Percentiles rank a stretch among this genome's conserved stretches.
phyloP scores from a whole-genome alignment of 2,329 filamentous ascomycete genomes.

The Mycosphaerella sp. region DNA sequence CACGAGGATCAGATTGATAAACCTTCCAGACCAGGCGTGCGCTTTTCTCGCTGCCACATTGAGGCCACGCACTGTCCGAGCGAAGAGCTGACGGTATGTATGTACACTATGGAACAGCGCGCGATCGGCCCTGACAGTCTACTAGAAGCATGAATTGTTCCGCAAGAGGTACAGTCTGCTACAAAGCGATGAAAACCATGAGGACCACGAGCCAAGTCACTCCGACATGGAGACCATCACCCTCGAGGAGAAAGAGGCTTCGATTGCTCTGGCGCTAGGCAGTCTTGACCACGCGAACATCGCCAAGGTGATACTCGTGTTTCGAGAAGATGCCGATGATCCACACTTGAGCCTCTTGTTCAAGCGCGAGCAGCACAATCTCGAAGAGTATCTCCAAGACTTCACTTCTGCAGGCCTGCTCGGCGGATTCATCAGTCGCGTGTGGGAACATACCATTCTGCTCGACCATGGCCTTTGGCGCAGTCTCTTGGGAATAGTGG shows the following conservation, averaged over 20 bases:
- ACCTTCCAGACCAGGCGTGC: not conserved
- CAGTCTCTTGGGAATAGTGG: conserved; percentile 3
- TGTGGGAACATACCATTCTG: not conserved
- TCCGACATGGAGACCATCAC: not conserved
- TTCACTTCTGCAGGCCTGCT: not conserved
- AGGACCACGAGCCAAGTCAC: not conserved
- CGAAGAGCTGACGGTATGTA: conserved; percentile 1
- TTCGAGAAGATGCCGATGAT: conserved; percentile 1
- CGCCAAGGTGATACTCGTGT: conserved; percentile 2
- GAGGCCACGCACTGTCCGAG: not conserved
- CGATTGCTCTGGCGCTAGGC: conserved; percentile 1
- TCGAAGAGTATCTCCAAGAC: conserved; percentile 7
- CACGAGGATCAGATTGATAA: not conserved
- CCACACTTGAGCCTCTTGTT: conserved; percentile 4
- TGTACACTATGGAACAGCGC: not conserved
- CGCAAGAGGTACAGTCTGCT: conserved; percentile 2
- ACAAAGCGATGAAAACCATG: not conserved
- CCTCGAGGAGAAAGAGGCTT: not conserved
- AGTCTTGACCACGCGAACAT: conserved; percentile 2
- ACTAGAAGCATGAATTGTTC: conserved; percentile 2
- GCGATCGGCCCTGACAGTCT: not conserved
- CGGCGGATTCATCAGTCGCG: not conserved
- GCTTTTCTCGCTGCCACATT: conserved; percentile 4
- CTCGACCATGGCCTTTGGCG: conserved; percentile 8
- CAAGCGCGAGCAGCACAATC: conserved; percentile 3